A percentile compares a stretch with the other conserved stretches of the same genome.
Conservation (phyloP, 768 basidiomycete genomes). For the Jaapia argillacea region DNA sequence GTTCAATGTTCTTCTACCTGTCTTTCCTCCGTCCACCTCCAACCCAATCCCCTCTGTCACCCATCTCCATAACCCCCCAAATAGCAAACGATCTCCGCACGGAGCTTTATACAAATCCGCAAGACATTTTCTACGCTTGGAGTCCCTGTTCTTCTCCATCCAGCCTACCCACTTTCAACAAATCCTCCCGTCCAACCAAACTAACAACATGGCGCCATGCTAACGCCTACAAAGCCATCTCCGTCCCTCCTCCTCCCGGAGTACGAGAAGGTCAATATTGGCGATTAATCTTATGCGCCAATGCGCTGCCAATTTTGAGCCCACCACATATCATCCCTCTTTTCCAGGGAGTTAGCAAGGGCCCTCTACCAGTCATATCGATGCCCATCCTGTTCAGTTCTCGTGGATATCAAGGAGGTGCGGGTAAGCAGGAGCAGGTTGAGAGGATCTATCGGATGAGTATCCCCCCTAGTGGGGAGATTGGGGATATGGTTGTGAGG, state of each 20-base stretch:
- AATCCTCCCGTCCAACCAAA: conserved; percentile 34
- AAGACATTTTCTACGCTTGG: conserved; percentile 73
- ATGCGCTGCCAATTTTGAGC: conserved; percentile 11
- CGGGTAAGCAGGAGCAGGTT: conserved; percentile 58
- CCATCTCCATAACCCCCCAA: conserved; percentile 65
- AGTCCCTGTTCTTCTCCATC: conserved; percentile 11
- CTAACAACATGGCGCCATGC: conserved; percentile 64
- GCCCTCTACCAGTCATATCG: conserved; percentile 55
- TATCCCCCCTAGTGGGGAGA: conserved; percentile 11
- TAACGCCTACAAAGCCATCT: conserved; percentile 68
- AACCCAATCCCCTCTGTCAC: conserved; percentile 28
- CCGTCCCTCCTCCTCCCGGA: conserved; percentile 51
- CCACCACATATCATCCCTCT: conserved; percentile 30
- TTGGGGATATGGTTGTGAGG: conserved; percentile 34
- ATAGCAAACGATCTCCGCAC: conserved; percentile 88
- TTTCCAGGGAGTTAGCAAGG: conserved; percentile 26
- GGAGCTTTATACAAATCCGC: conserved; percentile 41
- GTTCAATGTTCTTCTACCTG: conserved; percentile 74
- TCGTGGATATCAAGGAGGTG: conserved; percentile 13
- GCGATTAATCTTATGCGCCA: conserved; percentile 50
- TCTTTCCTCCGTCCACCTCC: conserved; percentile 88
- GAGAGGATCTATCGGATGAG: conserved; percentile 41
- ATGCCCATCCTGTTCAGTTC: conserved; percentile 46
- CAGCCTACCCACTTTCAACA: conserved; percentile 15
- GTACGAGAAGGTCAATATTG: conserved; percentile 47